Percentiles rank a stretch among this genome's conserved stretches.
Evolutionary conservation across 176 grass and related monocot genomes (phyloP).

Genomic region (Oryza officinalis): DNA sequence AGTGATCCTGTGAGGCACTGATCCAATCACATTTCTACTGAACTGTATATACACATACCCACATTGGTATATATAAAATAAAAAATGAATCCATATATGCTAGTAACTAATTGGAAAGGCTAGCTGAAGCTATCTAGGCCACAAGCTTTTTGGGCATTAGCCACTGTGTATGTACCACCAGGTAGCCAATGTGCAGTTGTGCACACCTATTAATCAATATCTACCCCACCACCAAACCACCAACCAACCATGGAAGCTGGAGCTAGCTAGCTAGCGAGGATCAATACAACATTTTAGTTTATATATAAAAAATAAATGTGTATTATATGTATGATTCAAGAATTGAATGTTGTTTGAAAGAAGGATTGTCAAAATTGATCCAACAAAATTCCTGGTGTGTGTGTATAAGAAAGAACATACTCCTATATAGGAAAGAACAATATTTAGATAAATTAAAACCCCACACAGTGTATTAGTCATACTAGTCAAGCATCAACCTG

Average conservation of each 20-base stretch:
- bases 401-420: background rate
- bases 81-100: background rate
- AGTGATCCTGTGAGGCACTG: background rate
- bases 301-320: background rate
- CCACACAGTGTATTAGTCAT: no score
- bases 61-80: background rate
- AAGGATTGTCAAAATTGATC: background rate
- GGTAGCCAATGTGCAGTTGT: slow-evolving; percentile 26
- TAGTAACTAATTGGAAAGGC: background rate
- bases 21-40: background rate
- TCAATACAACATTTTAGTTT: slow-evolving; percentile 3
- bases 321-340: background rate
- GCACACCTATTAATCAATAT: slow-evolving; percentile 52
- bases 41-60: background rate
- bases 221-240: slow-evolving; percentile 44
- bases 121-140: background rate
- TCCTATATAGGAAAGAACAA: background rate
- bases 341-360: background rate
- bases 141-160: slow-evolving; percentile 39
- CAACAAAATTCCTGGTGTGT: background rate
- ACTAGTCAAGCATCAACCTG: no score
- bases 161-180: slow-evolving; percentile 52
- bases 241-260: slow-evolving; percentile 41
- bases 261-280: slow-evolving; percentile 25
- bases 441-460: background rate